Evolutionary conservation across 176 grass and related monocot species (phyloP).

Genomic region (Saccharum spontaneum): DNA sequence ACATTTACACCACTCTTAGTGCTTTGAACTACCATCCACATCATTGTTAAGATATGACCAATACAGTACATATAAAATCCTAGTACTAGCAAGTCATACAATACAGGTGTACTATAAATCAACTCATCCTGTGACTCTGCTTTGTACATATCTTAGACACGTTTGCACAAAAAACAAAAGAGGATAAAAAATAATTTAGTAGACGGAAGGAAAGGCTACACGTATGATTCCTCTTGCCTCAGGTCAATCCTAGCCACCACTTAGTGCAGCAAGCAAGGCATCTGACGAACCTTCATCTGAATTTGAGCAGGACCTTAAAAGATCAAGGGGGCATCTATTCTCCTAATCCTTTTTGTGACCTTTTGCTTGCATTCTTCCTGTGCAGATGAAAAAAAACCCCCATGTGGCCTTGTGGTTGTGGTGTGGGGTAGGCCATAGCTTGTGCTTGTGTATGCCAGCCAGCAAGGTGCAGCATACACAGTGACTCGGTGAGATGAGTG

Average conservation of each 20-base stretch:
- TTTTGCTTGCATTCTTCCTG: neutral
- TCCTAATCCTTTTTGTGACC: constrained; percentile 13
- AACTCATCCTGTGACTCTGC: neutral
- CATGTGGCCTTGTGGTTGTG: neutral
- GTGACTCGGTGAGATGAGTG: neutral
- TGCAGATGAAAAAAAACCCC: neutral
- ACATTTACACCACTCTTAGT: neutral
- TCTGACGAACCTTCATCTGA: constrained; percentile 43
- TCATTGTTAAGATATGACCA: neutral
- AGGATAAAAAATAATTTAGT: neutral
- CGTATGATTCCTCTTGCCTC: neutral
- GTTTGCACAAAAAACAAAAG: neutral
- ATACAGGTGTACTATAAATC: neutral
- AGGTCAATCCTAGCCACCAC: neutral
- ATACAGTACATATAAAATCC: neutral
- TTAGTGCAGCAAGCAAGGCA: constrained; percentile 28
- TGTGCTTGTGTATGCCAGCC: constrained; percentile 28
- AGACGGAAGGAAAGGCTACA: neutral
- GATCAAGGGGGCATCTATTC: constrained; percentile 45
- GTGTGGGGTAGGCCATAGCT: neutral
- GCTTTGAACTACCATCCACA: neutral
- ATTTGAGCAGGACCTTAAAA: constrained; percentile 36
- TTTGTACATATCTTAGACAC: neutral
- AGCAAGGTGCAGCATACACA: constrained; percentile 5
- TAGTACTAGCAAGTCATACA: neutral